Evolutionary conservation across 192 early-diverging fungal genomes (phyloP), one percentile per base, ranked within the genome.

Genomic region (Cetraspora pellucida): DNA sequence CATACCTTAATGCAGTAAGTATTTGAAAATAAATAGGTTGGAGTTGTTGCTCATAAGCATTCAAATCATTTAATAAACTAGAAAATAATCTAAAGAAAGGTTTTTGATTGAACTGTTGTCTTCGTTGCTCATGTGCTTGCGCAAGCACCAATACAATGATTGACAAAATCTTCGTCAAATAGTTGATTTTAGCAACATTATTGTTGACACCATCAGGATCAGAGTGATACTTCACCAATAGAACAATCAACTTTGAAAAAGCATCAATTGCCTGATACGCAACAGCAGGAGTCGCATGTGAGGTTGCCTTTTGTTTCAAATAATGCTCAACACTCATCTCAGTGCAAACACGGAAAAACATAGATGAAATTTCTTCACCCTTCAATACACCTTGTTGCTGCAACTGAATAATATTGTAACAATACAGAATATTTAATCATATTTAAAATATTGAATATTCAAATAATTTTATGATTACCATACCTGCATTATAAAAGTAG

Each of bases 61-160:
- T 88, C 77, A 95, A 83, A 70, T 99, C 96, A 73, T 91, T 88
- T 59, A 97, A 82, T 28, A 97, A 79, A 28, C 90, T 90, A 47
- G 94, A 91, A 69, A 99, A 90, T 31, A 99, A 82, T 47, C 97
- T 90, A 81, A 96, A 93, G 85, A 94, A 96, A 0, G 95, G 94
- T 67, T 90, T 82, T 81, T 98, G 97, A 81, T 95, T 91, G 87
- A 98, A 98, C 52, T 90, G 82, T 45, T 87, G 86, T 8, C 90
- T 87, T 44, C 88, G 88, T 60, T 89, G 88, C 80, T 94, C 93
- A 81, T 99, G 97, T 5, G 89, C 84, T 61, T 96, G 91, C 0
- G 94, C 93, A n/a, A 94, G 77, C 2, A 93, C 89, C 44, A 99
- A 86, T 10, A 93, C 90, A 69, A 96, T 91, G 73, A 95, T 93